Evolutionary conservation across 768 basidiomycete genomes (phyloP).

Genomic region (Fomitopsis serialis): DNA sequence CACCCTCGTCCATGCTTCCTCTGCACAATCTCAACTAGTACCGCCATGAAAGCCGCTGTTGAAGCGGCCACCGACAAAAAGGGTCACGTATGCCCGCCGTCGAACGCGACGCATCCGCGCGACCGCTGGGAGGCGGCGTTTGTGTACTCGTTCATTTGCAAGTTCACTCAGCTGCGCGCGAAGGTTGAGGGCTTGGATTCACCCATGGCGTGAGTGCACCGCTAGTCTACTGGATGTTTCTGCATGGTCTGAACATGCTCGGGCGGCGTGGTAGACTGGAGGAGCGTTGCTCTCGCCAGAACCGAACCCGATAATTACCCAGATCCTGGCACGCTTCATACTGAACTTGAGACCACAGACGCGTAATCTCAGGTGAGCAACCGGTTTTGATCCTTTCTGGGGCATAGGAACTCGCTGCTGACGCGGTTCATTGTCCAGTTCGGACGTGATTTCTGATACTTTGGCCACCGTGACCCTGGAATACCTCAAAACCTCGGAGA

Average conservation of each 20-base stretch:
- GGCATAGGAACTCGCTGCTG: constrained; percentile 28
- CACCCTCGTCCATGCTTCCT: constrained; percentile 21
- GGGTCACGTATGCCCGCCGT: constrained; percentile 47
- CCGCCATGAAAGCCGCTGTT: constrained; percentile 30
- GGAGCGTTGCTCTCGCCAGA: constrained; percentile 66
- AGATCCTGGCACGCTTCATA: constrained; percentile 71
- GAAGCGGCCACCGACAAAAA: constrained; percentile 37
- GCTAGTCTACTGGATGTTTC: constrained; percentile 12
- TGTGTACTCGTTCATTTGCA: constrained; percentile 81
- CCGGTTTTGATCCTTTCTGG: constrained; percentile 26
- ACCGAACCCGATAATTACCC: constrained; percentile 67
- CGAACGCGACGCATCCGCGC: constrained; percentile 65
- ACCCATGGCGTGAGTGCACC: constrained; percentile 71
- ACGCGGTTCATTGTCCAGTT: constrained; percentile 41
- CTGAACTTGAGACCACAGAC: constrained; percentile 80
- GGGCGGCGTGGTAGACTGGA: constrained; percentile 56
- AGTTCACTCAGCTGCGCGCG: constrained; percentile 68
- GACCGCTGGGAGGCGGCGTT: constrained; percentile 87
- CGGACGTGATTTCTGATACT: constrained; percentile 78
- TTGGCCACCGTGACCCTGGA: constrained; percentile 65
- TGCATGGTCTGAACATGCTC: constrained; percentile 21
- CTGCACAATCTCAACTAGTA: constrained; percentile 7
- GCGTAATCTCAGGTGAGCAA: constrained; percentile 82
- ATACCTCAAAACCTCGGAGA: constrained; percentile 66
- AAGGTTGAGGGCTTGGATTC: constrained; percentile 78